Conservation (phyloP, 2,329 filamentous ascomycete species). For the Plectosphaerella cucumerina region DNA sequence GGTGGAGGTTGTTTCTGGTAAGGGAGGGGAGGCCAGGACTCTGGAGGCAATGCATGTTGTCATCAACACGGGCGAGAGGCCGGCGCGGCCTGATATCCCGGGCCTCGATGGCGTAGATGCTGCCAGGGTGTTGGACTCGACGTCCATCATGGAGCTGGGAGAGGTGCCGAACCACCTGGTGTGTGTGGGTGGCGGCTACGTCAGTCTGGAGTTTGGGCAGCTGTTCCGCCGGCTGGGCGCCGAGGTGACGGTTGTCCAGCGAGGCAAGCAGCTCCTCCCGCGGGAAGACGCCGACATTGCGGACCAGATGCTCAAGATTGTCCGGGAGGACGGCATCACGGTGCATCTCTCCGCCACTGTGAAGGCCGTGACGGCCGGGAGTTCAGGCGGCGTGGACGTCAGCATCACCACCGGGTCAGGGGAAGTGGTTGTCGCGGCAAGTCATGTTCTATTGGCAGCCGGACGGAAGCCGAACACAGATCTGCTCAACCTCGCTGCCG, state of each 20-base stretch:
- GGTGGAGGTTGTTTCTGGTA: conserved; percentile 26
- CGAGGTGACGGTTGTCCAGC: conserved; percentile 43
- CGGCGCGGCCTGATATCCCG: conserved; percentile 29
- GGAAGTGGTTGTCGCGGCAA: conserved; percentile 23
- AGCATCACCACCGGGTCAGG: conserved; percentile 10
- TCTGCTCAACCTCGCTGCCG: conserved; percentile 32
- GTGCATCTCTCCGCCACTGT: conserved; percentile 33
- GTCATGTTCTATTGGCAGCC: conserved; percentile 45
- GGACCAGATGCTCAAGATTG: conserved; percentile 33
- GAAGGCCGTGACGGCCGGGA: conserved; percentile 16
- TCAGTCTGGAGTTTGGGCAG: conserved; percentile 51
- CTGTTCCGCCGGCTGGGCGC: conserved; percentile 45
- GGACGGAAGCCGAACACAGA: conserved; percentile 48
- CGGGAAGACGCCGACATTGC: conserved; percentile 46
- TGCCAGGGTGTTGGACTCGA: conserved; percentile 39
- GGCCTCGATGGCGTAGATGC: conserved; percentile 30
- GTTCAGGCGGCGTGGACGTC: conserved; percentile 9
- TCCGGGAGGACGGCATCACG: conserved; percentile 40
- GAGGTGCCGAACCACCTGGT: conserved; percentile 42
- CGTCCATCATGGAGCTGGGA: conserved; percentile 40
- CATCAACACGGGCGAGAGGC: conserved; percentile 40
- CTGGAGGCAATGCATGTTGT: conserved; percentile 38
- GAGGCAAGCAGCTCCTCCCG: conserved; percentile 34
- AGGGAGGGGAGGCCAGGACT: conserved; percentile 21
- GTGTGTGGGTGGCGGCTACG: conserved; percentile 48